Evolutionary conservation across 371 early-diverging fungal genomes (phyloP), one percentile per base, ranked within the genome.

Genomic region (Mucor mucedo): DNA sequence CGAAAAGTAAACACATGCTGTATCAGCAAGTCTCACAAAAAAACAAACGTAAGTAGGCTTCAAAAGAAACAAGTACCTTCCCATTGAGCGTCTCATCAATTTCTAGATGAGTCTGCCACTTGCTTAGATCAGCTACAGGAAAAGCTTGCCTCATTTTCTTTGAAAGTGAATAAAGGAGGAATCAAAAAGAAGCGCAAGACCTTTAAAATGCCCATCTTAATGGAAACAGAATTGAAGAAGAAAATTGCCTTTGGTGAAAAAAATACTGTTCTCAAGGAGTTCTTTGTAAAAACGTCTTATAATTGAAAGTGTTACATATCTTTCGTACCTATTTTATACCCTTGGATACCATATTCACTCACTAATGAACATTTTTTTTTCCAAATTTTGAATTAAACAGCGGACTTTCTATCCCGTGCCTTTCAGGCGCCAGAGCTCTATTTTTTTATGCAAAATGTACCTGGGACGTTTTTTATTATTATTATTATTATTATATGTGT

Each of bases 1-100:
- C 49, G 28, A 48, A 48, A 28, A 48, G 49, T 48, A 48, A 48
- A 28, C 49, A 48, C 28, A 48, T 48, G 49, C 21, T 48, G 28
- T 48, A 48, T n/a, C 28, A 48, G 28, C 49, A 48, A 28, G 11
- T 48, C n/a, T 28, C 21, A 48, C 49, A 48, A 48, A 48, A 48
- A 4, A 16, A 48, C 44, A 10, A 44, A 3, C 13, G 44, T 48
- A 48, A 48, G 49, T n/a, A 14, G 6, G 47, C 6, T 14, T n/a
- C n/a, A 13, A 45, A 45, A 45, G 6, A 13, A 45, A 45, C 6
- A 45, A 45, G 3, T 6, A 14, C 16, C 8, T 41, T 41, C 21
- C 21, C 21, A 21, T 41, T 41, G 2, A 45, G n/a, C 6, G 3
- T 2, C 2, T 45, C 47, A n/a, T 48, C 21, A 21, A 28, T 28